Base-by-base conservation (phyloP, 371 early-diverging fungal species). In the Rhizopus stolonifer region DNA sequence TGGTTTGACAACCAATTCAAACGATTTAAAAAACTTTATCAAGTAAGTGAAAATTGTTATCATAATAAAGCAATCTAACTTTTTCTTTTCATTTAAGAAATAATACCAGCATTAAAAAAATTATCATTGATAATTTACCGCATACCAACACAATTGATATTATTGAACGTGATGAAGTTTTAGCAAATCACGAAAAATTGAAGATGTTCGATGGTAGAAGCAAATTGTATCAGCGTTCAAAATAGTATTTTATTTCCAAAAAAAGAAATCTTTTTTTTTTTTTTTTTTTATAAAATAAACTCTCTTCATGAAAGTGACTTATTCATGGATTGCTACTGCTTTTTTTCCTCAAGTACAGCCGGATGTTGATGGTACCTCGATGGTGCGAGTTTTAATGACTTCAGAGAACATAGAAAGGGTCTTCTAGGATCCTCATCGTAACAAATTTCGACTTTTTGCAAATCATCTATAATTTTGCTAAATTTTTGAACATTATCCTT, bases 1-100 rank as follows among this genome's bases (percentile, higher is more conserved):
- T 26, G 57, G 57, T 42, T 56, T 56, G 42, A 43, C 57, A 49
- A 56, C 57, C 2, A 50, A 50, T 49, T 45, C 32, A 43, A 56
- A 56, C 25, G 57, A 56, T 25, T 56, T 56, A 40, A 40, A 19
- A 19, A 19, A 9, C 3, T 40, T 40, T 13, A n/a, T 34, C 7
- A n/a, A 34, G 36, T 34, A 34, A 34, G 36, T 34, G n/a, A 34
- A 34, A 34, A 34, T 11, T 34, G n/a, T 3, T 34, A n/a, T 34
- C 36, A 34, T 14, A 11, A 34, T 34, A 34, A 34, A 34, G 36
- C 36, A 34, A 34, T 34, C 36, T 34, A 34, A 34, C 36, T 34
- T 34, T 34, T 45, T 22, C 36, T n/a, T 34, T 34, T 34, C 36
- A 34, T 34, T 34, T n/a, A 34, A 34, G 36, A 34, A 34, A 34